phyloP scores from a whole-genome alignment of 208 protist species.

The Leishmania gerbilli region DNA sequence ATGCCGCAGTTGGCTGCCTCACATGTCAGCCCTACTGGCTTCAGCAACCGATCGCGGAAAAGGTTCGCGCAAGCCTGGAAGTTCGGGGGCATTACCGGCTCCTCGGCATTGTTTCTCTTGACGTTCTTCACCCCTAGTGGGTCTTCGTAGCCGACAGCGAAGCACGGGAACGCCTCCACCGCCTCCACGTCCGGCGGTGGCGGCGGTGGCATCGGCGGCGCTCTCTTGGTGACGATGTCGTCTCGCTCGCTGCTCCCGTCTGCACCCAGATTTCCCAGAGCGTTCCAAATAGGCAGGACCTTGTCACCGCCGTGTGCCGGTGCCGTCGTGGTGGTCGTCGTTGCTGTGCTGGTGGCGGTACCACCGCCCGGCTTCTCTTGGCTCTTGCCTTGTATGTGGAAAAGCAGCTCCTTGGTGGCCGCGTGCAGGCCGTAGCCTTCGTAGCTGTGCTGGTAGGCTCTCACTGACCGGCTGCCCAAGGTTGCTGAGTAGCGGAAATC shows the following conservation, averaged over 20 bases:
- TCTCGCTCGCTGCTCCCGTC: neutral
- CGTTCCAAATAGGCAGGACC: neutral
- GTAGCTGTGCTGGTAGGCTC: slow-evolving; percentile 85
- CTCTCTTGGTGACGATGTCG: neutral
- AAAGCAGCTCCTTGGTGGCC: slow-evolving; percentile 46
- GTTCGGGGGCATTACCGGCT: slow-evolving; percentile 9
- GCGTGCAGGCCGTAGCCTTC: slow-evolving; percentile 76
- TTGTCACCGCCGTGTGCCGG: neutral
- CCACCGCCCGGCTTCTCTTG: neutral
- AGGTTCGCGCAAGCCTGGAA: slow-evolving; percentile 51
- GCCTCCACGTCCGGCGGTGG: slow-evolving; percentile 2
- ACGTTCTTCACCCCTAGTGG: slow-evolving; percentile 27
- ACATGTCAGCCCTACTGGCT: slow-evolving; percentile 20
- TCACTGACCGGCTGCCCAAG: slow-evolving; percentile 32
- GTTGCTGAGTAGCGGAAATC: slow-evolving; percentile 24
- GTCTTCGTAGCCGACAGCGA: slow-evolving; percentile 29
- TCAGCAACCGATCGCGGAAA: slow-evolving; percentile 47
- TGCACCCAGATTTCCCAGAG: neutral
- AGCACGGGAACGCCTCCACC: slow-evolving; percentile 32
- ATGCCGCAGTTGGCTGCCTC: slow-evolving; percentile 43
- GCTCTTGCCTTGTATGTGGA: slow-evolving; percentile 28
- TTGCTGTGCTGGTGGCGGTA: neutral
- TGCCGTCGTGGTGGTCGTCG: slow-evolving; percentile 1
- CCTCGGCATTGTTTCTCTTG: slow-evolving; percentile 14
- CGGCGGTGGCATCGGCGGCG: neutral